Base-by-base conservation (phyloP, 768 basidiomycete species). In the Mycena filopes region DNA sequence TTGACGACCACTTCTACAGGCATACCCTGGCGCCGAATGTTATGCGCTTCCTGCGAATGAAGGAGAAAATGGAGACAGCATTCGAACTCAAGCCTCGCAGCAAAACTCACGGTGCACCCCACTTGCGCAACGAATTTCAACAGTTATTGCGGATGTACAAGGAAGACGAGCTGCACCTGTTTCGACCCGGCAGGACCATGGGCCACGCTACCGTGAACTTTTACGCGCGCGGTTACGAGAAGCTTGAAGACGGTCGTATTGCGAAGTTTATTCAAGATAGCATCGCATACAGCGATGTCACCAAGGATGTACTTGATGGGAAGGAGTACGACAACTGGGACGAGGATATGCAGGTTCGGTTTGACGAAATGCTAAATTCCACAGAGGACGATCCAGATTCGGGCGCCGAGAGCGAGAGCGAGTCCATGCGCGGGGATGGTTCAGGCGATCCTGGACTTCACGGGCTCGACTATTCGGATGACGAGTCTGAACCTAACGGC, bases 361-460 rank as follows among this genome's bases (percentile, higher is more conserved):
- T 26, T 18, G 48, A 46, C 3, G 4, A 10, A 31, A 12, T 9
- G 21, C 43, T 26, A 15, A 4, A 25, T 20, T 36, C 21, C 3
- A 9, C 3, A 6, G 58, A 20, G 4, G 48, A 40, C 13, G 58
- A 60, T 43, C 40, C 46, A 2, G 48, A 48, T 50, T 46, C 20
- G 3, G 58, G 49, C 4, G 8, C 3, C n/a, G 56, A 58, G n/a
- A 46, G 29, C 33, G 56, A 33, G 43, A 28, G 15, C 5, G 56
- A 58, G 23, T 36, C 45, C 1, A 43, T n/a, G 42, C 26, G 4
- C 26, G 54, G 77, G 68, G 63, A 64, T 69, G 26, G 59, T 68
- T 20, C 74, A 63, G 54, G 50, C 61, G 31, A 62, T 47, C 48
- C 71, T 23, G 71, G 47, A 7, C 2, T 43, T 13, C 42, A 50